Percentiles rank a stretch among this genome's conserved stretches.
Evolutionary conservation across 2,329 filamentous ascomycete species (phyloP).

Genomic region (Fusarium dlaminii): DNA sequence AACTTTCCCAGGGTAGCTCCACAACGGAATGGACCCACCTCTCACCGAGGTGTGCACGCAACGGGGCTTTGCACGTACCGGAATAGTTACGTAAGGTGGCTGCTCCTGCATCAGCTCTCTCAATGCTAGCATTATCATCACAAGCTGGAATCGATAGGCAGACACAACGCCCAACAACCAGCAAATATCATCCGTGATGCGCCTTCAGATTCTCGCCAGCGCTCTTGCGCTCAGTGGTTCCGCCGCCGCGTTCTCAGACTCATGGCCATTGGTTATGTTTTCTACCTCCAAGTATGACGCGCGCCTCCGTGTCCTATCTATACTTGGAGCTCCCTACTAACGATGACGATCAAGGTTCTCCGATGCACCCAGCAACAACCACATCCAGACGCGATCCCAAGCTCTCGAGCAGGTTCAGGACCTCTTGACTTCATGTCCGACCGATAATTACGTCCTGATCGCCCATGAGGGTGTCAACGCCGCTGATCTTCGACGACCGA

Average conservation of each 20-base stretch:
- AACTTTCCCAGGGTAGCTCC: constrained; percentile 34
- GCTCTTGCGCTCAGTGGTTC: constrained; percentile 65
- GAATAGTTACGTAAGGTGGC: constrained; percentile 42
- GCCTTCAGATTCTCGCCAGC: constrained; percentile 60
- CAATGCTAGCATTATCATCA: constrained; percentile 29
- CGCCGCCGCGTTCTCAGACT: constrained; percentile 81
- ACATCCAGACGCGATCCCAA: constrained; percentile 61
- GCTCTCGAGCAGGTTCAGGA: constrained; percentile 55
- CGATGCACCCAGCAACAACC: constrained; percentile 46
- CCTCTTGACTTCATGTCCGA: constrained; percentile 75
- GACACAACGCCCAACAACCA: constrained; percentile 36
- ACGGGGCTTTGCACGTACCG: constrained; percentile 32
- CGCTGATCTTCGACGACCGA: constrained; percentile 68
- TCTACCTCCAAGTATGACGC: constrained; percentile 80
- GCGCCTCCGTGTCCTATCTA: constrained; percentile 2
- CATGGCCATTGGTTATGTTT: constrained; percentile 88
- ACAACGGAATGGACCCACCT: background rate
- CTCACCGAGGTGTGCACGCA: constrained; percentile 44
- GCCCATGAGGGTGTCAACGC: constrained; percentile 79
- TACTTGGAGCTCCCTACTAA: constrained; percentile 38
- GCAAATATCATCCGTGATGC: constrained; percentile 57
- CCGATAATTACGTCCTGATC: constrained; percentile 79
- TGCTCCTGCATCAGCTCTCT: constrained; percentile 39
- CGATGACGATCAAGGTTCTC: constrained; percentile 45
- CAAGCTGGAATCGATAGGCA: constrained; percentile 42